These are phyloP conservation scores for Bipolaris sorokiniana DNA, from an alignment of 2,329 filamentous ascomycete genomes.

Conservation along the genomic window DNA sequence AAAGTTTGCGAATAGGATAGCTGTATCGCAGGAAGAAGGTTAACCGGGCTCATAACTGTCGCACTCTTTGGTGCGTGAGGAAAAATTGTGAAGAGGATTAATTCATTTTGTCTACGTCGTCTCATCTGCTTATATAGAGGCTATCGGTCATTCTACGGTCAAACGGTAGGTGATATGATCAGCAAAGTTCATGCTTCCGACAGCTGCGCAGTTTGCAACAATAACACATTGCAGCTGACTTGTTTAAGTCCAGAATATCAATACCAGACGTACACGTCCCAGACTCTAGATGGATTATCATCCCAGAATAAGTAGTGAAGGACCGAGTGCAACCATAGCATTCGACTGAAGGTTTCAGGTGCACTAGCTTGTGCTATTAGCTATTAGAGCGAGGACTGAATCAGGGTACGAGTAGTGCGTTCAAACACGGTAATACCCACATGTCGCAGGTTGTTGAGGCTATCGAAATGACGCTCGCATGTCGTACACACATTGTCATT, in stretches of 20 bases:
- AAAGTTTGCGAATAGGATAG: too few relatives aligned
- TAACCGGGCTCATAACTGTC: too few relatives aligned
- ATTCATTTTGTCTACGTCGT: too few relatives aligned
- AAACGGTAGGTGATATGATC: too few relatives aligned
- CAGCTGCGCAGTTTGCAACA: too few relatives aligned
- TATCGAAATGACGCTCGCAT: not conserved
- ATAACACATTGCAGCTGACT: slow-evolving; percentile 24
- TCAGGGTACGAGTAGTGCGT: not conserved
- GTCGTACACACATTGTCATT: not conserved
- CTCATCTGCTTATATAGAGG: too few relatives aligned
- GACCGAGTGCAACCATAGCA: slow-evolving; percentile 19
- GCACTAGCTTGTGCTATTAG: not conserved
- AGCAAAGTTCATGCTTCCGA: too few relatives aligned
- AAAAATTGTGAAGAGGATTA: too few relatives aligned
- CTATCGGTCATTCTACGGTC: too few relatives aligned
- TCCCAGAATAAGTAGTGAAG: slow-evolving; percentile 19
- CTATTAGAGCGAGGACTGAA: not conserved
- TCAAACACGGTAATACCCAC: not conserved
- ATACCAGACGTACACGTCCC: slow-evolving; percentile 23
- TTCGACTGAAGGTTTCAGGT: slow-evolving; percentile 2
- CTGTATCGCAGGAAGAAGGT: too few relatives aligned
- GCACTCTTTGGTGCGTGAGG: too few relatives aligned
- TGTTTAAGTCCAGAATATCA: slow-evolving; percentile 20
- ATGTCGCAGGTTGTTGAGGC: not conserved
- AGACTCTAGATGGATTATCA: slow-evolving; percentile 26